These are phyloP conservation scores for Pyrus betulifolia DNA, from an alignment of 306 rosid genomes.

Conservation along the genomic window DNA sequence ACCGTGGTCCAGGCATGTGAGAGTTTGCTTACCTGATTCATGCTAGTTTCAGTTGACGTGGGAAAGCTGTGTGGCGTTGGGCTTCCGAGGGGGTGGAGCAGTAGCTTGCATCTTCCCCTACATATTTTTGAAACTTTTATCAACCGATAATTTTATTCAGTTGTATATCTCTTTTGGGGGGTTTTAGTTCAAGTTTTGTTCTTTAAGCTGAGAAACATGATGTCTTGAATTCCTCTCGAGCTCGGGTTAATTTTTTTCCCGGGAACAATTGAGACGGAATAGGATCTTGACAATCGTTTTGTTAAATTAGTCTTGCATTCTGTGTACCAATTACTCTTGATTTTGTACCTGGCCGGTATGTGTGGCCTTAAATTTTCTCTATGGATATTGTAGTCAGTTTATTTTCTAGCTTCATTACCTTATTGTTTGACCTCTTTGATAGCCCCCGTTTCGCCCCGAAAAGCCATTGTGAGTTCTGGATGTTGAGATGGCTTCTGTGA, in stretches of 20 bases:
- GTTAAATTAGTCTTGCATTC: slow-evolving; percentile 9
- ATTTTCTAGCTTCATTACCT: not conserved
- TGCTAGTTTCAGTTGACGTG: not conserved
- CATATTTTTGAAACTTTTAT: not conserved
- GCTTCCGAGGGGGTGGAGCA: not conserved
- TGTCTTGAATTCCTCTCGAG: slow-evolving; percentile 7
- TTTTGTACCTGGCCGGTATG: not conserved
- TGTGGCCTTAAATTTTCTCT: not conserved
- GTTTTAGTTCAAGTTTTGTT: slow-evolving; percentile 9
- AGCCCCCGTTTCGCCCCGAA: not conserved
- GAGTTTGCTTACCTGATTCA: slow-evolving; percentile 16
- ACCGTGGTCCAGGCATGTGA: slow-evolving; percentile 31
- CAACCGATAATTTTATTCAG: slow-evolving; percentile 13
- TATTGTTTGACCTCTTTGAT: not conserved
- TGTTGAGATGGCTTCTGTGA: slow-evolving; percentile 11
- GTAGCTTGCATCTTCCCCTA: not conserved
- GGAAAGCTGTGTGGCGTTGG: not conserved
- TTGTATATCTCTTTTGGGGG: slow-evolving; percentile 16
- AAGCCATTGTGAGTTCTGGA: not conserved
- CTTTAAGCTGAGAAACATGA: slow-evolving; percentile 7
- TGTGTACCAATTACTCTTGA: slow-evolving; percentile 9
- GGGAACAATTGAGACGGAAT: slow-evolving; percentile 5
- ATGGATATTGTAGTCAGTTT: slow-evolving; percentile 1
- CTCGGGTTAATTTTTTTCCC: not conserved
- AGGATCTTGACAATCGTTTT: slow-evolving; percentile 4